phyloP scores from a whole-genome alignment of 768 basidiomycete genomes.

The Cyclocybe aegerita region DNA sequence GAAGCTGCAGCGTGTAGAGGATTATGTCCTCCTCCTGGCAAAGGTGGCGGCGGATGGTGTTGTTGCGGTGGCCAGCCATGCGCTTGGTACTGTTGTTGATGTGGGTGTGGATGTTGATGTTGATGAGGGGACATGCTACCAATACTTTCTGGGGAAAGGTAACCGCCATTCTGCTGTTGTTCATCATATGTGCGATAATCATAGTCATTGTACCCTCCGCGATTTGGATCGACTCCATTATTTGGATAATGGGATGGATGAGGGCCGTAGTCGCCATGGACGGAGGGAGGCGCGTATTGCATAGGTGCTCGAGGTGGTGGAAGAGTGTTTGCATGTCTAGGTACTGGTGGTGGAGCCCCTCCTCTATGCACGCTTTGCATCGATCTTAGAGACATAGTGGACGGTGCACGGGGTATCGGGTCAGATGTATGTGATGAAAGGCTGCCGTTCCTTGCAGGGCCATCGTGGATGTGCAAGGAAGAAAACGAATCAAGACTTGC shows the following conservation, averaged over 20 bases:
- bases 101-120: slow-evolving; percentile 9
- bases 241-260: slow-evolving; percentile 4
- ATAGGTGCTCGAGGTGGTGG: slow-evolving; percentile 4
- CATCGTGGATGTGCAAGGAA: slow-evolving; percentile 51
- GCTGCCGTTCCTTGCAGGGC: slow-evolving; percentile 14
- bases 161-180: slow-evolving; percentile 4
- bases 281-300: slow-evolving; percentile 4
- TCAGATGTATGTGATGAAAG: slow-evolving; percentile 9
- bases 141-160: slow-evolving; percentile 5
- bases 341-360: slow-evolving; percentile 5
- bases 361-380: slow-evolving; percentile 3
- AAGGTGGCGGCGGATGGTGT: slow-evolving; percentile 5
- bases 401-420: slow-evolving; percentile 22
- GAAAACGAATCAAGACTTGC: slow-evolving; percentile 51
- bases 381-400: slow-evolving; percentile 21
- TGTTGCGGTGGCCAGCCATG: slow-evolving; percentile 7
- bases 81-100: not conserved
- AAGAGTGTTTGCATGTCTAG: slow-evolving; percentile 18
- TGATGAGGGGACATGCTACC: not conserved
- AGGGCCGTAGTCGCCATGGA: slow-evolving; percentile 1
- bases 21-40: slow-evolving; percentile 44
- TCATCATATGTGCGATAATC: slow-evolving; percentile 3
- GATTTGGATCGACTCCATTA: not conserved
- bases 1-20: slow-evolving; percentile 75
- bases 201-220: slow-evolving; percentile 1